Base-by-base conservation (phyloP, 2,329 filamentous ascomycete genomes). In the Fusarium papillatum region DNA sequence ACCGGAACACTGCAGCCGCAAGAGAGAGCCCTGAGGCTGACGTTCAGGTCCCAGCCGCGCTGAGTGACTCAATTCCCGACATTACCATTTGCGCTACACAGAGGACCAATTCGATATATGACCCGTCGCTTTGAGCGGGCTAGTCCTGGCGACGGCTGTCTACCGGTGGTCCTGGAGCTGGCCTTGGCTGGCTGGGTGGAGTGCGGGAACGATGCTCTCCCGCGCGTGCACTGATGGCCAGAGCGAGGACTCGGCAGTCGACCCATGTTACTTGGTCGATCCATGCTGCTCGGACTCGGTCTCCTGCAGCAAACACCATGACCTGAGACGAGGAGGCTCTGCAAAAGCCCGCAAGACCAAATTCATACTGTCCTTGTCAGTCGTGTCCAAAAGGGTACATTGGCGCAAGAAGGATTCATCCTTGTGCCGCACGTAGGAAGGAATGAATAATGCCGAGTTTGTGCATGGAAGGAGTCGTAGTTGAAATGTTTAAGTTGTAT, bases 1-100 rank as follows among this genome's bases (percentile, higher is more conserved):
- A 57, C 53, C 68, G 74, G 74, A 43, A 69, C 62, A 29, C 71
- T 74, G 68, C 74, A 76, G 72, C 34, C 67, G 67, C 50, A 74
- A 64, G 26, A 39, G 39, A 62, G 46, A 74, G 74, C 53, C 59
- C 71, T 69, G 73, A 69, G 38, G 31, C 53, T 17, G 39, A 31
- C 34, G 68, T 67, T 48, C n/a, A 43, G 39, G 48, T 36, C 46
- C 31, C 36, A 64, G 61, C 29, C 41, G 61, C 36, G 17, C 31
- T 24, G 17, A 26, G 48, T 31, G 17, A 31, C 2, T 31, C 48
- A 53, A 53, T 53, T 31, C 50, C 26, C 26, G 31, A 31, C 50
- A 13, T 55, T 31, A 1, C 26, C 50, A 19, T 34, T 34, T 57
- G 13, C 53, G 19, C 13, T 57, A n/a, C 26, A 26, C 26, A 31